Evolutionary conservation across 2,329 filamentous ascomycete species (phyloP), one percentile per base, ranked within the genome.

Genomic region (Ciborinia camelliae): DNA sequence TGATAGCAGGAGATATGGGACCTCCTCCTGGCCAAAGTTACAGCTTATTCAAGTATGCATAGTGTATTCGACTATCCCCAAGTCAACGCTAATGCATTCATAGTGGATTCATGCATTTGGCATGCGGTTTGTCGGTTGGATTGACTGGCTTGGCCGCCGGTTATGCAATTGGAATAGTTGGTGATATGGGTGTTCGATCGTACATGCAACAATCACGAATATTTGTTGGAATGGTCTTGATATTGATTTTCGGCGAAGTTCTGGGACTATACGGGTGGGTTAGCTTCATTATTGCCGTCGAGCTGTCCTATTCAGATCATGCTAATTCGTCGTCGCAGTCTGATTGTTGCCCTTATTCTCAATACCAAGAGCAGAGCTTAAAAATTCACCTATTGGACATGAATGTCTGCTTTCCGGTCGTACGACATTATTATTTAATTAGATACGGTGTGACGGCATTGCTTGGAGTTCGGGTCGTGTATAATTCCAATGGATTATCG

Each of bases 151-250:
- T 98, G 61, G 93, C 95, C 39, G 95, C 95, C 67, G 95, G 95
- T 62, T 99, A 98, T 80, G 91, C 92, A 66, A 99, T 99, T 77
- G 95, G 95, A 63, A 86, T 97, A 68, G 94, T 99, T 28, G 95
- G 95, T 71, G 96, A 99, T 80, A 89, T 88, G 79, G 93, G 95
- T 67, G 94, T 98, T 62, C 88, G 95, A 72, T 88, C 92, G 65
- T 98, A 96, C 81, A 97, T 99, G 92, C 87, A 92, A 74, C 95
- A 99, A 79, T 96, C 91, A 58, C 86, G 94, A 69, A 90, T 99
- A 70, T 99, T 97, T 73, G 95, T 99, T 58, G 95, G 95, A 78
- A 98, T 98, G 95, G 94, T 99, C 54, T 81, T 99, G 73, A 98
- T 98, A 72, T 84, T 98, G 69, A 99, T 99, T 85, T 99, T 99